Evolutionary conservation across 2,329 filamentous ascomycete genomes (phyloP), one percentile per base, ranked within the genome.

Genomic region (Cercospora brassicicola): DNA sequence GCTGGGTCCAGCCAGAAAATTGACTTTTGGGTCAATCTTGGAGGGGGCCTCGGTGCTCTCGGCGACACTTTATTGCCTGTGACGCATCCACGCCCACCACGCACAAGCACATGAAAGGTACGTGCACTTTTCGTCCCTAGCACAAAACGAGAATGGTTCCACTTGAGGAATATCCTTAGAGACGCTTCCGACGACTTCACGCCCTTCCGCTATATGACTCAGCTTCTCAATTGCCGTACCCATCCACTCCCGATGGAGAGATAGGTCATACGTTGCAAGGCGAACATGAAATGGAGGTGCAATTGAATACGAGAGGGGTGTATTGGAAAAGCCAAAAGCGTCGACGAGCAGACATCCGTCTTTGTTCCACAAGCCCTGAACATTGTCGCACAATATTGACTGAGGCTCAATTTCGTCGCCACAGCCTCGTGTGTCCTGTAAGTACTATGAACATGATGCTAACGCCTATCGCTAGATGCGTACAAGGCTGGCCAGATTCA

Each of bases 1-100:
- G 55, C 28, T 57, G 55, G 55, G 30, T 55, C 55, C 55, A 57
- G 55, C 55, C 55, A 57, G 55, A 57, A 57, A 33, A 31, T 57
- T 57, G 55, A 57, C 55, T 57, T 33, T 57, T 15, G 30, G 55
- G 5, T 15, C 48, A 53, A 53, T 28, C 23, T 28, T 57, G 55
- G 55, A 57, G 55, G 55, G 55, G 26, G 31, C 55, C 28, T 57
- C 55, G 28, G 28, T 33, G 28, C 18, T 57, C 55, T 57, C 55
- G 55, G 28, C 55, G 15, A 31, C 31, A 57, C 31, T 33, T 57
- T 33, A 51, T 33, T 57, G 53, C 53, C 18, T 57, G 53, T 57
- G 53, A 57, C 55, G 28, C 55, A 57, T 36, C 55, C 55, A 33
- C 55, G 28, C 55, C 15, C 31, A 36, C 28, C 13, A 5, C 48